Evolutionary conservation across 2,329 filamentous ascomycete species (phyloP), one percentile per base, ranked within the genome.

Genomic region (Ophiocordyceps robertsii): DNA sequence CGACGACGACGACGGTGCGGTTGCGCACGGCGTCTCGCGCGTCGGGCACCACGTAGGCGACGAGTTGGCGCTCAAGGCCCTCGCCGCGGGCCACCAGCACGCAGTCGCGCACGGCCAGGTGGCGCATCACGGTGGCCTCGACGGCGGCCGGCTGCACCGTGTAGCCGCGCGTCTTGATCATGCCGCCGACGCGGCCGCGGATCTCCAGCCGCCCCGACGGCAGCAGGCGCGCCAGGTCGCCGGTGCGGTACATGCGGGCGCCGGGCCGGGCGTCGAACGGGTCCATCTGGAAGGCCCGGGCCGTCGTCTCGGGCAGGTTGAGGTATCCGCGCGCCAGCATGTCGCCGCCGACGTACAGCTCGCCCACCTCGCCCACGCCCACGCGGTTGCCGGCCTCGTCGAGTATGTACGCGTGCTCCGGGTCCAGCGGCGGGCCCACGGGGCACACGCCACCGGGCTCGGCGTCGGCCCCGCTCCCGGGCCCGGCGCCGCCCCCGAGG

Each of bases 101-200:
- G 48, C 83, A 87, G 39, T 80, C 74, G 2, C 73, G 75, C 41
- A 88, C 82, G 12, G 81, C 82, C 29, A 89, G 63, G 48, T 84
- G 70, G 49, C 77, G 74, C 43, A 79, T 68, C 44, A 89, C 83
- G 6, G 78, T 76, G 50, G 78, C 82, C 56, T 89, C 82, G 1
- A 88, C 82, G 45, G 84, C 84, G 8, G 78, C 79, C 6, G 83
- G 83, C 21, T 87, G 82, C 3, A 88, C 80, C 1, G 81, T 86
- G 54, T 87, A 88, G 1, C 83, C 83, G 44, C 83, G 76, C 11
- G 86, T 73, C 62, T 88, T 88, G 64, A 88, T 87, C 82, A 88
- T 87, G 12, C 78, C 75, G 13, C 82, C 82, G 1, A 85, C 80
- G 41, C 83, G 76, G 30, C 83, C 83, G 7, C 80, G 86, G 46